A percentile compares a stretch with the other conserved stretches of the same genome.
phyloP scores from a whole-genome alignment of 2,329 filamentous ascomycete genomes.

The Neofusicoccum parvum region DNA sequence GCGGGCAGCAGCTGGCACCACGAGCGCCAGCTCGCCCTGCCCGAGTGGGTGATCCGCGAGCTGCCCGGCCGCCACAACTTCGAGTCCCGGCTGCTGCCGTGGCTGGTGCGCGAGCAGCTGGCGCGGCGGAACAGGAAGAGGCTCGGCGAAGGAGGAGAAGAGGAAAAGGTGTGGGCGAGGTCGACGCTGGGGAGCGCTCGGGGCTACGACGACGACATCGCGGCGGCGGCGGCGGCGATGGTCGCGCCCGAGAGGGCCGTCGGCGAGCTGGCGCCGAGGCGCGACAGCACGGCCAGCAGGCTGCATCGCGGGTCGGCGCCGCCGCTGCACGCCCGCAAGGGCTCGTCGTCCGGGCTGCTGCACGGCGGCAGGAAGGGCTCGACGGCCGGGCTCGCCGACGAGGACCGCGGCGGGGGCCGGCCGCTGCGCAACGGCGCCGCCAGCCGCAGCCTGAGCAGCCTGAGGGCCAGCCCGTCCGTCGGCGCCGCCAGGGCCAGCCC shows the following conservation, averaged over 20 bases:
- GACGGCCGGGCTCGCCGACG: too few species aligned
- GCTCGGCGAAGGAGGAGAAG: background rate
- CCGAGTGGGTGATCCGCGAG: conserved; percentile 17
- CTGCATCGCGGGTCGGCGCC: background rate
- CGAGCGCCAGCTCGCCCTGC: background rate
- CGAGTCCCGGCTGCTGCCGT: conserved; percentile 8
- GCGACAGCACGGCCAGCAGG: too few species aligned
- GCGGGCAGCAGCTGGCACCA: background rate
- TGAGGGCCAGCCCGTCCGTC: background rate
- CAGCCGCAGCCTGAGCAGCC: background rate
- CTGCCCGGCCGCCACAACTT: conserved; percentile 11
- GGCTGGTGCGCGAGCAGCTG: conserved; percentile 10
- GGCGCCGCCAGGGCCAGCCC: background rate
- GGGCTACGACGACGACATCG: too few species aligned
- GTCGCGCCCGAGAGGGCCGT: too few species aligned
- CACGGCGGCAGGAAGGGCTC: background rate
- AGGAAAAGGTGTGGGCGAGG: background rate
- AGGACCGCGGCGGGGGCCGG: too few species aligned
- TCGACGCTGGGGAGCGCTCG: background rate
- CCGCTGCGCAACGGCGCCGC: too few species aligned
- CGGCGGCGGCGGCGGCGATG: too few species aligned
- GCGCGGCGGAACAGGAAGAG: background rate
- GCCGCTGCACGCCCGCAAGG: background rate
- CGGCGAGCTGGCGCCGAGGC: background rate
- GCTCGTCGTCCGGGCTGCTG: background rate